These are phyloP conservation scores for Senna tora DNA, from an alignment of 306 rosid species.

Conservation along the genomic window DNA sequence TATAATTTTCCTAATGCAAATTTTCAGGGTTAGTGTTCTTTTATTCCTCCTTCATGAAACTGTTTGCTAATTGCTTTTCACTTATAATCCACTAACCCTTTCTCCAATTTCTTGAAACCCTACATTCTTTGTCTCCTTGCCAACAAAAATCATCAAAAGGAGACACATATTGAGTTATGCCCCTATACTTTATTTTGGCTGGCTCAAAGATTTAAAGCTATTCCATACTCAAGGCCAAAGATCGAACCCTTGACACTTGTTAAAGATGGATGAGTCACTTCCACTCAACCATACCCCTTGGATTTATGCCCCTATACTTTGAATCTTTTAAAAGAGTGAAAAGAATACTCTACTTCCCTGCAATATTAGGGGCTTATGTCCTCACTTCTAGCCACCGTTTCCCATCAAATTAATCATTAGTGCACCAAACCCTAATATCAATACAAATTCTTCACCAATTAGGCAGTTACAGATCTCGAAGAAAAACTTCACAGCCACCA, in stretches of 20 bases:
- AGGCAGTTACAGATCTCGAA: not conserved
- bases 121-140: not conserved
- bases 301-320: not conserved
- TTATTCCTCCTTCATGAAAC: not conserved
- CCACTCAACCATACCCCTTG: no score
- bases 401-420: conserved; percentile 16
- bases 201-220: no score
- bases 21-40: not conserved
- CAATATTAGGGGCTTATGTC: not conserved
- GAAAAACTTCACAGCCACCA: not conserved
- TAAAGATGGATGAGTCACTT: no score
- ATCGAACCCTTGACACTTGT: no score
- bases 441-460: conserved; percentile 25
- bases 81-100: not conserved
- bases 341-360: not conserved
- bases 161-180: not conserved
- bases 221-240: no score
- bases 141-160: not conserved
- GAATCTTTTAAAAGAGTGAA: not conserved
- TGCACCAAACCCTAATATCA: conserved; percentile 6
- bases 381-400: not conserved
- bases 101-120: not conserved
- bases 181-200: not conserved
- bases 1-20: not conserved
- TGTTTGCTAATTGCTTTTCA: not conserved